Evolutionary conservation across 257 asterid species (phyloP), one percentile per base, ranked within the genome.

Genomic region (Nicotiana tomentosiformis): DNA sequence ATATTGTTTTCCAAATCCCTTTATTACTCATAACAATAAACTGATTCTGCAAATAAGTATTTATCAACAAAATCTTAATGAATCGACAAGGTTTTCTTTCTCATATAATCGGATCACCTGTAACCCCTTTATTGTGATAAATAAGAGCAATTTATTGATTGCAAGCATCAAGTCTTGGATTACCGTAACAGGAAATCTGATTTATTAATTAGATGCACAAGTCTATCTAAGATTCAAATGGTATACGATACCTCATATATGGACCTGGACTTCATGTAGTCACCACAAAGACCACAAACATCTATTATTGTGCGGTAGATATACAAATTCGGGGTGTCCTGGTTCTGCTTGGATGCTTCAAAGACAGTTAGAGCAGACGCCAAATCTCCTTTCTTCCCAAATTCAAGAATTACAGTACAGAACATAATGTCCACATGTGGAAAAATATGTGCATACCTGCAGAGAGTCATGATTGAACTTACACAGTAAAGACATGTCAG

Each of bases 251-350:
- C 99, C 98, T 96, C 91, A 78, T 88, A 96, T 83, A 96, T 93
- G 85, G 88, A 74, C 86, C 99, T 89, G 26, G 99, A 90, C 91
- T 94, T 93, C 90, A 89, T 62, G 90, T 86, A 90, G 89, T 93
- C 91, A 46, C 97, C 97, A 86, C 98, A 96, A 89, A 92, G 96
- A 81, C 99, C 98, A 79, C 99, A 96, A 79, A 89, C 98, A 89
- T 96, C 99, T 88, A 96, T 93, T 79, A 93, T 86, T 88, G 97
- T 89, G 84, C 98, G 94, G 88, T 89, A 93, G 46, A 89, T 90
- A 82, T 89, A 93, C 95, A 90, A 91, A 89, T 89, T 94, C 62
- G 95, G 97, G 84, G 86, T 83, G 84, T 83, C 89, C 81, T 82
- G 84, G 20, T 80, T 86, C 86, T 86, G 88, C 86, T 87, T 94